phyloP scores from a whole-genome alignment of 2,329 filamentous ascomycete species.

The Chaetothyriales sp. region DNA sequence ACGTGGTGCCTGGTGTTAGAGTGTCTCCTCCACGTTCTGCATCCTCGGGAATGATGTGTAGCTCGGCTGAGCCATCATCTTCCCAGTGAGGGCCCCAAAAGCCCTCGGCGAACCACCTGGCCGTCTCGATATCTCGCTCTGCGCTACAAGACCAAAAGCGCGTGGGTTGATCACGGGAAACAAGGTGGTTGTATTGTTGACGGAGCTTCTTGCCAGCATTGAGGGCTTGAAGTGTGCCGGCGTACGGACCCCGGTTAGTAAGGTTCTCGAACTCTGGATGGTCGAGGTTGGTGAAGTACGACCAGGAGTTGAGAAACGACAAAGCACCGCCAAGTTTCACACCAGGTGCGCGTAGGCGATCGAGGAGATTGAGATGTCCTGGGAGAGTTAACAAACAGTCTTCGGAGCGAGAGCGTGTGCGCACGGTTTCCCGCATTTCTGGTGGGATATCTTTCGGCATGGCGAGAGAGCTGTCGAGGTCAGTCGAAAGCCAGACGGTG shows the following conservation, averaged over 20 bases:
- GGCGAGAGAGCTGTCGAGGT: slow-evolving; percentile 28
- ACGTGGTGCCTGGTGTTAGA: slow-evolving; percentile 41
- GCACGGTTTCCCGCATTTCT: slow-evolving; percentile 32
- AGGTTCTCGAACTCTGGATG: slow-evolving; percentile 39
- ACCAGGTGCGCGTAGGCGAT: slow-evolving; percentile 31
- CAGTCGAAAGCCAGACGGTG: no score
- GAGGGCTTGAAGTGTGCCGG: slow-evolving; percentile 41
- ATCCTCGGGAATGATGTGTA: slow-evolving; percentile 42
- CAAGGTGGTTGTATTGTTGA: slow-evolving; percentile 39
- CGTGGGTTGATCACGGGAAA: slow-evolving; percentile 20
- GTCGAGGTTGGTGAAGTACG: slow-evolving; percentile 35
- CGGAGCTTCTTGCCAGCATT: slow-evolving; percentile 41
- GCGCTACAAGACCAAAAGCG: slow-evolving; percentile 43
- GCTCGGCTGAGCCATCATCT: slow-evolving; percentile 20
- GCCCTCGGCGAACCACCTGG: slow-evolving; percentile 40
- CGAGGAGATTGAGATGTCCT: slow-evolving; percentile 33
- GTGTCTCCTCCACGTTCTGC: slow-evolving; percentile 39
- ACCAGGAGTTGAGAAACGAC: slow-evolving; percentile 41
- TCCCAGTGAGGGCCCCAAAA: slow-evolving; percentile 42
- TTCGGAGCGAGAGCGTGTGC: no score
- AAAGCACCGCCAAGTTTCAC: slow-evolving; percentile 36
- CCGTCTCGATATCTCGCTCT: slow-evolving; percentile 42
- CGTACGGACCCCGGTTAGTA: slow-evolving; percentile 42
- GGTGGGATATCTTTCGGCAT: slow-evolving; percentile 46
- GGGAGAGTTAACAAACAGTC: no score